Percentiles rank a stretch among this genome's conserved stretches.
phyloP scores from a whole-genome alignment of 2,329 filamentous ascomycete genomes.

The Phyllosticta citriasiana region DNA sequence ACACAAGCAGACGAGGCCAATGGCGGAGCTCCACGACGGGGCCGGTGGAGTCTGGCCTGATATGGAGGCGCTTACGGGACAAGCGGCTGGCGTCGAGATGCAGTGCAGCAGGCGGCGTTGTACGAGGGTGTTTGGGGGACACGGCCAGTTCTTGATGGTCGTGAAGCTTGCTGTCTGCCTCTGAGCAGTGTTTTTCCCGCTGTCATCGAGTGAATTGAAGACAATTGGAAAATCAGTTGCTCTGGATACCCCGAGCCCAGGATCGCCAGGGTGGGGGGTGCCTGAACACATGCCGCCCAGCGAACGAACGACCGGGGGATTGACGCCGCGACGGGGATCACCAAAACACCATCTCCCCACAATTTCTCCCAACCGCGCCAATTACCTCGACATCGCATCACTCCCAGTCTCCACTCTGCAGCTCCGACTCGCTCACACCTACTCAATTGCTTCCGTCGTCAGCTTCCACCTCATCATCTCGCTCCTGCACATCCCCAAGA shows the following conservation, averaged over 20 bases:
- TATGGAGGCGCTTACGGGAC: neutral
- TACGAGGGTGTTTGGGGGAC: neutral
- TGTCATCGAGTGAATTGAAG: no score
- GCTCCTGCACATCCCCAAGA: constrained; percentile 22
- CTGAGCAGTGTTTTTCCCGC: no score
- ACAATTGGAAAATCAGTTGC: neutral
- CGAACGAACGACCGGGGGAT: constrained; percentile 4
- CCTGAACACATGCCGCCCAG: constrained; percentile 8
- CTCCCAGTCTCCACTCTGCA: constrained; percentile 7
- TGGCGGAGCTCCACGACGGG: neutral
- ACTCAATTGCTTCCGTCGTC: constrained; percentile 21
- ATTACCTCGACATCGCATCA: constrained; percentile 4
- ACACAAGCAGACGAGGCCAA: neutral
- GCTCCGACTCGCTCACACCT: constrained; percentile 21
- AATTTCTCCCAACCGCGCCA: constrained; percentile 7
- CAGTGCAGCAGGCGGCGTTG: neutral
- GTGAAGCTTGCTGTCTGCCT: no score
- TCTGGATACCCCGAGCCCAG: neutral
- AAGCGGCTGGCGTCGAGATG: neutral
- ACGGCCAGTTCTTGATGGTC: no score
- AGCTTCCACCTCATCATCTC: constrained; percentile 17
- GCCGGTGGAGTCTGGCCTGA: neutral
- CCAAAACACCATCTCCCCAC: neutral
- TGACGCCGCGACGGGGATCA: neutral
- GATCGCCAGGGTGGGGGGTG: constrained; percentile 3